phyloP scores from a whole-genome alignment of 1,284 basidiomycete genomes.

The Marasmius tenuissimus region DNA sequence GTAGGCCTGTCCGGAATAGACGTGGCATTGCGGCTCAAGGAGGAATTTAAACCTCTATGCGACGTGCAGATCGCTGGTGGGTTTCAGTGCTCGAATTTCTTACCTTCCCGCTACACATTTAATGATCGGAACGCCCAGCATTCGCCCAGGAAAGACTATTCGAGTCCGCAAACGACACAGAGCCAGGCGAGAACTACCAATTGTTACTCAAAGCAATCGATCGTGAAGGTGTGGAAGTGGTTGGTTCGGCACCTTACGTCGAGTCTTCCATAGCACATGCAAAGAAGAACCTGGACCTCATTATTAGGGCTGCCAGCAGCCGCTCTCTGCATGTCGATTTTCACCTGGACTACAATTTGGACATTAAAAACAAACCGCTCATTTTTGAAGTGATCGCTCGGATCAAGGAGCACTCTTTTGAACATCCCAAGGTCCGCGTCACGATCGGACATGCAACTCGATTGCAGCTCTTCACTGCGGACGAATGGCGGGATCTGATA shows the following conservation, averaged over 20 bases:
- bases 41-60: constrained; percentile 44
- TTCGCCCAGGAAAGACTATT: constrained; percentile 67
- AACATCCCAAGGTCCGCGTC: constrained; percentile 30
- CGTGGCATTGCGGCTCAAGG: constrained; percentile 45
- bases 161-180: constrained; percentile 26
- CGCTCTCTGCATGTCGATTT: constrained; percentile 52
- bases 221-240: constrained; percentile 40
- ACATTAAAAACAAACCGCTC: constrained; percentile 48
- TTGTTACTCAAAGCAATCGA: constrained; percentile 41
- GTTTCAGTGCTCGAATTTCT: constrained; percentile 11
- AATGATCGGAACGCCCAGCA: constrained; percentile 31
- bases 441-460: constrained; percentile 64
- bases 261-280: constrained; percentile 48
- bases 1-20: constrained; percentile 52
- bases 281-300: constrained; percentile 51
- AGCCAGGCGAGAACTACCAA: constrained; percentile 42
- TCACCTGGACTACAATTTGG: constrained; percentile 67
- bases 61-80: constrained; percentile 58
- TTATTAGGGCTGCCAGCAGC: constrained; percentile 46
- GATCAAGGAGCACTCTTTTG: constrained; percentile 24
- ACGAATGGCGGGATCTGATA: constrained; percentile 44
- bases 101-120: not conserved
- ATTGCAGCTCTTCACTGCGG: constrained; percentile 46
- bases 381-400: constrained; percentile 52
- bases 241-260: constrained; percentile 67